Base-by-base conservation (phyloP, 306 rosid species). In the Ziziphus jujuba region DNA sequence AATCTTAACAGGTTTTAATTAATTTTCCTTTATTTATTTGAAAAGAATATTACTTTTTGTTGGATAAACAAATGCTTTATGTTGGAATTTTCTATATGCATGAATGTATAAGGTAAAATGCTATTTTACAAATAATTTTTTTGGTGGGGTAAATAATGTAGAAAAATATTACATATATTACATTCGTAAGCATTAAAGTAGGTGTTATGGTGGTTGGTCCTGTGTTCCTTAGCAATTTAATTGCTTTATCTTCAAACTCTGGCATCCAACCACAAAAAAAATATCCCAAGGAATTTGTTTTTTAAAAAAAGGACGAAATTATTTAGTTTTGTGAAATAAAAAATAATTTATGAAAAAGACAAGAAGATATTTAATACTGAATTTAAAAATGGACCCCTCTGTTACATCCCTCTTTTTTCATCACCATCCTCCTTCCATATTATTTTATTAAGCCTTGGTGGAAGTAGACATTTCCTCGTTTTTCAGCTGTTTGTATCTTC, bases 391-490 rank as follows among this genome's bases (percentile, higher is more conserved):
- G 82, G 89, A 72, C 92, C 84, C 87, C 81, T 77, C 85, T 28
- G 49, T 24, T 35, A 40, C 33, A 19, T 17, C 44, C 76, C 38
- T 54, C 79, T 52, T 58, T n/a, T 70, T 55, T 65, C 75, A 72
- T 79, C 74, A 23, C 62, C 81, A 31, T 83, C 85, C 13, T 48
- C 31, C 22, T 54, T 8, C 35, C 3, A 20, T 20, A 31, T 8
- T 25, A 50, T 33, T 31, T 11, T 65, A 71, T 74, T 66, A 56
- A 84, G 76, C 85, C 75, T 75, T 70, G 71, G 84, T 70, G 75
- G 96, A 89, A 84, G 96, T 48, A 86, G 91, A 89, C 91, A 83
- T 87, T 84, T 89, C 87, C 96, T 89, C 92, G 85, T 87, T 82
- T 82, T 80, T 78, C 91, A 72, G 77, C 87, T 77, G 79, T 72